Percentiles rank a stretch among this genome's conserved stretches.
Conservation (phyloP, 495 filamentous ascomycete genomes). For the Penicillium coffeae region DNA sequence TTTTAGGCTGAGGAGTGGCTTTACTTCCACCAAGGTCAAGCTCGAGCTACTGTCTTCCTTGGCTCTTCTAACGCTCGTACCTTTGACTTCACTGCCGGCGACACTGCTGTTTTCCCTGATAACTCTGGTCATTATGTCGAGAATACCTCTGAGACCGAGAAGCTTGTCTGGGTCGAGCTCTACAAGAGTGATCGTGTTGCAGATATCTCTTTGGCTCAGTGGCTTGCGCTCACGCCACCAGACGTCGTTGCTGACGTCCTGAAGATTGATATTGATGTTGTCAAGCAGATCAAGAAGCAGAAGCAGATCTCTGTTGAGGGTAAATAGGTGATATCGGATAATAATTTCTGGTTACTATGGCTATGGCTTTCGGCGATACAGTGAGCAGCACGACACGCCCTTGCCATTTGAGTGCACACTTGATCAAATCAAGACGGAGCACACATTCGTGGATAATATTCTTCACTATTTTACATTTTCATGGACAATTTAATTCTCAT, state of each 20-base stretch:
- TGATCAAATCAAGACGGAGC: too few species aligned
- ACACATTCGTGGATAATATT: too few species aligned
- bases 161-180: slow-evolving; percentile 56
- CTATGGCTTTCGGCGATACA: too few species aligned
- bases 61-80: slow-evolving; percentile 57
- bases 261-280: slow-evolving; percentile 54
- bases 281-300: slow-evolving; percentile 57
- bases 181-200: slow-evolving; percentile 55
- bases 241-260: slow-evolving; percentile 57
- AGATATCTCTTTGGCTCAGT: slow-evolving; percentile 65
- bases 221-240: slow-evolving; percentile 63
- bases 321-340: neutral
- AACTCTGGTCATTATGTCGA: slow-evolving; percentile 62
- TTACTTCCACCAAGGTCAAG: slow-evolving; percentile 67
- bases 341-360: too few species aligned
- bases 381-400: too few species aligned
- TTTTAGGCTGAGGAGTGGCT: slow-evolving; percentile 63
- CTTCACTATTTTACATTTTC: too few species aligned
- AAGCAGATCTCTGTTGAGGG: slow-evolving; percentile 51
- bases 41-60: slow-evolving; percentile 62
- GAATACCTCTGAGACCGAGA: slow-evolving; percentile 53
- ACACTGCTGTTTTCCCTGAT: slow-evolving; percentile 58
- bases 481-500: too few species aligned
- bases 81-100: slow-evolving; percentile 55
- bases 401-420: too few species aligned